phyloP scores from a whole-genome alignment of 495 filamentous ascomycete species.

The Haplographium delicatum region DNA sequence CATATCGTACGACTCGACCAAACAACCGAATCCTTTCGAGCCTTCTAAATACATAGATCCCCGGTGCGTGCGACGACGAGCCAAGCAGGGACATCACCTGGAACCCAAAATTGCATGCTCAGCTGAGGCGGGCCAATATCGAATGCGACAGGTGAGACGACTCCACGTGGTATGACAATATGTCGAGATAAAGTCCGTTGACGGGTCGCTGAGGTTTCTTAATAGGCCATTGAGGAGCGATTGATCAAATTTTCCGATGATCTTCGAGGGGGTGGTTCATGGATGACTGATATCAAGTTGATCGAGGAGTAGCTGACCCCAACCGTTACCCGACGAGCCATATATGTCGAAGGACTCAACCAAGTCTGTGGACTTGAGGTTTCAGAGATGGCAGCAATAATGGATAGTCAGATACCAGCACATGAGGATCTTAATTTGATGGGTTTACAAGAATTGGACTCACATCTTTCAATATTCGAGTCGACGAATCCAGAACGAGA shows the following conservation, averaged over 20 bases:
- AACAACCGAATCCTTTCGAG: conserved; percentile 16
- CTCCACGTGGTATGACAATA: conserved; percentile 24
- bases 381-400: conserved; percentile 21
- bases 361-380: conserved; percentile 12
- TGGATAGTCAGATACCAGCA: conserved; percentile 20
- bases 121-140: conserved; percentile 10
- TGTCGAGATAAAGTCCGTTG: conserved; percentile 6
- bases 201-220: conserved; percentile 12
- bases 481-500: conserved; percentile 11
- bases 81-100: conserved; percentile 2
- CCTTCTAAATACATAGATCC: conserved; percentile 3
- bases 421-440: conserved; percentile 28
- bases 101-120: conserved; percentile 4
- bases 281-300: conserved; percentile 20
- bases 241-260: conserved; percentile 14
- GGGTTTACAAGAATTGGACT: conserved; percentile 28
- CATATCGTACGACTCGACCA: conserved; percentile 18
- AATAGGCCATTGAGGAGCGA: conserved; percentile 2
- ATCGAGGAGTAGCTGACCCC: conserved; percentile 21
- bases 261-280: conserved; percentile 7
- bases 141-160: conserved; percentile 23
- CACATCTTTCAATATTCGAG: conserved; percentile 24
- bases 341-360: conserved; percentile 20
- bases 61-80: conserved; percentile 5
- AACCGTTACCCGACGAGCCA: conserved; percentile 14